Evolutionary conservation across 2,329 filamentous ascomycete genomes (phyloP).

Genomic region (Thyridium curvatum): DNA sequence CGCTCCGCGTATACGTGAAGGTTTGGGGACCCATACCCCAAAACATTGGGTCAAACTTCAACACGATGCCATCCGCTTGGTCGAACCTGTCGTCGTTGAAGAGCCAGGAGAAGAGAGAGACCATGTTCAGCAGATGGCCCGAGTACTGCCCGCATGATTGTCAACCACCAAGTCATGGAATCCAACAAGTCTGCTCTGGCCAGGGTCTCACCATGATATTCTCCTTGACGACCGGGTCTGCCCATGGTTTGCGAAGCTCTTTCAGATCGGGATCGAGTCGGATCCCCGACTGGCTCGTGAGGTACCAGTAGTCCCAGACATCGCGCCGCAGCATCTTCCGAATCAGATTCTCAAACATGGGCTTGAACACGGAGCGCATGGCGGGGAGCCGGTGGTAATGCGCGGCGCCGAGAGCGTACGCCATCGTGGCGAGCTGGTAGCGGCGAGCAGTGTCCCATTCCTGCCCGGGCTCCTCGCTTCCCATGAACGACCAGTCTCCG

Average conservation of each 20-base stretch:
- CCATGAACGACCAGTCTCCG: slow-evolving; percentile 23
- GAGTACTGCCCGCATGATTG: too few relatives aligned
- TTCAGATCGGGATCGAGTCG: slow-evolving; percentile 26
- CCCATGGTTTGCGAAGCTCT: slow-evolving; percentile 32
- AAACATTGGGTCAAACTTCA: slow-evolving; percentile 31
- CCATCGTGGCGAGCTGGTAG: slow-evolving; percentile 33
- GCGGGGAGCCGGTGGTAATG: slow-evolving; percentile 31
- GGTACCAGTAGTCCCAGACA: slow-evolving; percentile 36
- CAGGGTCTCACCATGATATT: slow-evolving; percentile 36
- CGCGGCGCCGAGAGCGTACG: slow-evolving; percentile 25
- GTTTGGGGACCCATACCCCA: slow-evolving; percentile 27
- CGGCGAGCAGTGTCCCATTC: slow-evolving; percentile 28
- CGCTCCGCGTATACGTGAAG: slow-evolving; percentile 22
- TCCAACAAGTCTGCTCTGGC: slow-evolving; percentile 6
- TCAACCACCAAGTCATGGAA: too few relatives aligned
- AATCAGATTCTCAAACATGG: slow-evolving; percentile 25
- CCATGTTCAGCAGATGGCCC: too few relatives aligned
- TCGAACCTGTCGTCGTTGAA: slow-evolving; percentile 27
- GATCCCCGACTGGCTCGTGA: slow-evolving; percentile 25
- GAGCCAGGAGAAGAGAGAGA: too few relatives aligned
- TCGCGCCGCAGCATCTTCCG: slow-evolving; percentile 32
- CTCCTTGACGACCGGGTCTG: slow-evolving; percentile 29
- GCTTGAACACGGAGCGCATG: slow-evolving; percentile 24
- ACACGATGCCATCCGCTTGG: slow-evolving; percentile 20
- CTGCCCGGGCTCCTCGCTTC: slow-evolving; percentile 25